Evolutionary conservation across 805 yeast genomes (phyloP).

Genomic region (Candida tallmaniae): DNA sequence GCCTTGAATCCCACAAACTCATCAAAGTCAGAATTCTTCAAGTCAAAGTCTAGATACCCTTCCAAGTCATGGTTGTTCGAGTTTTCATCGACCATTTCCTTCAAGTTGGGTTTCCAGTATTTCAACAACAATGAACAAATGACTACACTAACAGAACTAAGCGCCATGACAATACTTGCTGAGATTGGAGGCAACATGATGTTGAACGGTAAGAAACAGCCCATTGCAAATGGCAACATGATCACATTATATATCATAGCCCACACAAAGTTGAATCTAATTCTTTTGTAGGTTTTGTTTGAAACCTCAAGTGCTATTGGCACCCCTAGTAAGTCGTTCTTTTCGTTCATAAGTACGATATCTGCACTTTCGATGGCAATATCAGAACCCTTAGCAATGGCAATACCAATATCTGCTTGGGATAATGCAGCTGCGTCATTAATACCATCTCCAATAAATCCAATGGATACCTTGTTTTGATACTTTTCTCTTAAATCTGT

Average conservation of each 20-base stretch:
- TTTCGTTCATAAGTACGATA: conserved; percentile 57
- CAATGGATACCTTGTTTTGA: conserved; percentile 42
- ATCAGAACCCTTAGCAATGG: conserved; percentile 90
- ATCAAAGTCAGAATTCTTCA: conserved; percentile 19
- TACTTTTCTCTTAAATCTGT: conserved; percentile 46
- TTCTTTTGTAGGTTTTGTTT: conserved; percentile 61
- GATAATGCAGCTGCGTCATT: conserved; percentile 97
- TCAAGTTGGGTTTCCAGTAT: conserved; percentile 46
- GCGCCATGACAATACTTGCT: conserved; percentile 91
- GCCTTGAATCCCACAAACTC: conserved; percentile 18
- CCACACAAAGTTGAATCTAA: conserved; percentile 80
- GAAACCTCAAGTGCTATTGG: conserved; percentile 65
- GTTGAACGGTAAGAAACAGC: conserved; percentile 74
- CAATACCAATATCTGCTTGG: conserved; percentile 83
- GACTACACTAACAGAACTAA: conserved; percentile 87
- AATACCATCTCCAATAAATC: conserved; percentile 96
- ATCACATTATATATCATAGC: conserved; percentile 78
- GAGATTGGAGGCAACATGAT: conserved; percentile 78
- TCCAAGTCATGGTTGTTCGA: conserved; percentile 17
- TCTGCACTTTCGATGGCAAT: conserved; percentile 98
- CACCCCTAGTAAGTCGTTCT: conserved; percentile 43
- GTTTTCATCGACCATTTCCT: no score
- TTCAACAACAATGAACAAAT: conserved; percentile 70
- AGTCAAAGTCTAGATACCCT: conserved; percentile 18
- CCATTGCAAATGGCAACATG: conserved; percentile 94